A percentile compares a stretch with the other conserved stretches of the same genome.
Conservation (phyloP, 2,329 filamentous ascomycete genomes). For the Parastagonospora nodorum region DNA sequence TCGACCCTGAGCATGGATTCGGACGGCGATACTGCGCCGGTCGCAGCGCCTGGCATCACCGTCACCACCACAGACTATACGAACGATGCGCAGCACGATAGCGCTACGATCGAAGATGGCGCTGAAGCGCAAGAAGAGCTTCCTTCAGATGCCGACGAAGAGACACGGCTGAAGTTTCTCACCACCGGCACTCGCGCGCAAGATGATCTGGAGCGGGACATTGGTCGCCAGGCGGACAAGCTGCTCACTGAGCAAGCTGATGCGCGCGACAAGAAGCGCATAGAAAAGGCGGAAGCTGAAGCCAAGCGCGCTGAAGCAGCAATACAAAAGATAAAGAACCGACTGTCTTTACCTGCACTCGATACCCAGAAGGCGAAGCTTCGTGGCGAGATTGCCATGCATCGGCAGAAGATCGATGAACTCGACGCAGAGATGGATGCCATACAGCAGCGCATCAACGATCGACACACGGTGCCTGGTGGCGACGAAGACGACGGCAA, state of each 20-base stretch:
- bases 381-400: slow-evolving; percentile 68
- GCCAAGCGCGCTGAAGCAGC: slow-evolving; percentile 68
- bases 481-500: slow-evolving; percentile 56
- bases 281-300: slow-evolving; percentile 59
- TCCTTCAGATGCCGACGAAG: slow-evolving; percentile 46
- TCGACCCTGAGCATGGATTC: slow-evolving; percentile 11
- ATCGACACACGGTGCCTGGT: slow-evolving; percentile 66
- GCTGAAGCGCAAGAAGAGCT: slow-evolving; percentile 21
- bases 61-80: slow-evolving; percentile 9
- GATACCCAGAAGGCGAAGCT: slow-evolving; percentile 63
- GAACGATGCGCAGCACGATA: slow-evolving; percentile 8
- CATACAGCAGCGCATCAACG: slow-evolving; percentile 79
- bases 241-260: slow-evolving; percentile 66
- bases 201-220: slow-evolving; percentile 87
- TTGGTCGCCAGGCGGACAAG: slow-evolving; percentile 68
- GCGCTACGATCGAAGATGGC: slow-evolving; percentile 9
- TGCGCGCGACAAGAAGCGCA: slow-evolving; percentile 65
- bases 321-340: slow-evolving; percentile 63
- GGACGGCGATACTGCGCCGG: slow-evolving; percentile 8
- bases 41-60: slow-evolving; percentile 13
- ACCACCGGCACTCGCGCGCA: slow-evolving; percentile 69
- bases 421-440: slow-evolving; percentile 76
- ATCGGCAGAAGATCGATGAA: slow-evolving; percentile 67
- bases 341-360: slow-evolving; percentile 60
- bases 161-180: slow-evolving; percentile 46